A percentile compares a stretch with the other conserved stretches of the same genome.
These are phyloP conservation scores for Rauvolfia tetraphylla DNA, from an alignment of 257 asterid species.

Conservation along the genomic window DNA sequence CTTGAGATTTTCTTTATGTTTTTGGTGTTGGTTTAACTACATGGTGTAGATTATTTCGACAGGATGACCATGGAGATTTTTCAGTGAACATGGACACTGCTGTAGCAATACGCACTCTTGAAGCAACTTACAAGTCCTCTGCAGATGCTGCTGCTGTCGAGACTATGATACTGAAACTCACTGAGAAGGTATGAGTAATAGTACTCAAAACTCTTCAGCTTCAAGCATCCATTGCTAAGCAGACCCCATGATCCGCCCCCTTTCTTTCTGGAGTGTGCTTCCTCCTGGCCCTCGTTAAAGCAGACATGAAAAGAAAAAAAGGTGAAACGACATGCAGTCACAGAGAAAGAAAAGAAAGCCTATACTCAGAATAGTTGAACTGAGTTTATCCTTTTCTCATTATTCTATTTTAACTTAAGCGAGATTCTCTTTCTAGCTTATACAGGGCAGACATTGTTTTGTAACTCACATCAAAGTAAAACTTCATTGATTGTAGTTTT, in stretches of 20 bases:
- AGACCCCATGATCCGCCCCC: too few species aligned
- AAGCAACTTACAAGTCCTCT: slow-evolving; percentile 87
- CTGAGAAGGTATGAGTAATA: slow-evolving; percentile 62
- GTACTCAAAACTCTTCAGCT: slow-evolving; percentile 10
- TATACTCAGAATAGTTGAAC: neutral
- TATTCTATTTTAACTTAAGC: neutral
- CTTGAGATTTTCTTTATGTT: slow-evolving; percentile 1
- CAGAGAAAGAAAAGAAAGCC: neutral
- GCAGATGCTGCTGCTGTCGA: slow-evolving; percentile 93
- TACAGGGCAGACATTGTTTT: neutral
- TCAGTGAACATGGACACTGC: slow-evolving; percentile 99
- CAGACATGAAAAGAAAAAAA: neutral
- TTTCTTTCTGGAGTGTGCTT: neutral
- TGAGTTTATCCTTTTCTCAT: neutral
- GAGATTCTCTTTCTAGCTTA: neutral
- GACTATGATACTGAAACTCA: slow-evolving; percentile 73
- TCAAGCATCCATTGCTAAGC: neutral
- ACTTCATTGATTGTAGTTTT: neutral
- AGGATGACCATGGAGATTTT: slow-evolving; percentile 96
- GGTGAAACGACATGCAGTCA: neutral
- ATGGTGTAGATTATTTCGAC: slow-evolving; percentile 23
- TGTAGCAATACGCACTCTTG: slow-evolving; percentile 98
- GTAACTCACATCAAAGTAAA: neutral
- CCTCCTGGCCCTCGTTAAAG: neutral
- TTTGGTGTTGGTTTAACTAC: slow-evolving; percentile 4